Percentiles rank a stretch among this genome's conserved stretches.
phyloP scores from a whole-genome alignment of 2,329 filamentous ascomycete species.

The Ambrosiella xylebori region DNA sequence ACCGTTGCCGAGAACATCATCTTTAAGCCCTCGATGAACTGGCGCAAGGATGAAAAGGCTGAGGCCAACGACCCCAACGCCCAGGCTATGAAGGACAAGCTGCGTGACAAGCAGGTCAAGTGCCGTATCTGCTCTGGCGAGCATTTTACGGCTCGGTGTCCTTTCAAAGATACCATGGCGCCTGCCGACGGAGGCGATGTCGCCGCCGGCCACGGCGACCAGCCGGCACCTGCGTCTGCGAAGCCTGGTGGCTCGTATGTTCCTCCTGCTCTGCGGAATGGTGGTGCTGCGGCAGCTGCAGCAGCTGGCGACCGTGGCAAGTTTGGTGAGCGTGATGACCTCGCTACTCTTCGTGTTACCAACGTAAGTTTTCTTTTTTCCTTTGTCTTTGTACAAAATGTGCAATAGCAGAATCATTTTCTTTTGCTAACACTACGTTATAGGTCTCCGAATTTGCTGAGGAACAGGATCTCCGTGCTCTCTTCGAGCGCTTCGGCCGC shows the following conservation, averaged over 20 bases:
- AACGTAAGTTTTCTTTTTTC: slow-evolving; percentile 49
- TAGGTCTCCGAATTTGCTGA: slow-evolving; percentile 95
- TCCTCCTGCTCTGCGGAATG: slow-evolving; percentile 76
- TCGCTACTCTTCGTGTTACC: slow-evolving; percentile 90
- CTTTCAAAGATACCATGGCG: slow-evolving; percentile 99
- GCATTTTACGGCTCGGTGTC: slow-evolving; percentile 97
- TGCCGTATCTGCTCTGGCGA: slow-evolving; percentile 97
- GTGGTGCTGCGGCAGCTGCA: slow-evolving; percentile 46
- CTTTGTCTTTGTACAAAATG: background rate
- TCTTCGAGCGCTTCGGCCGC: slow-evolving; percentile 94
- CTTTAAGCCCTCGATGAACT: slow-evolving; percentile 84
- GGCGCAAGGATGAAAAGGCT: slow-evolving; percentile 76
- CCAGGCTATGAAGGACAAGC: slow-evolving; percentile 58
- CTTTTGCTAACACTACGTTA: slow-evolving; percentile 10
- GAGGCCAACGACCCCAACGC: slow-evolving; percentile 59
- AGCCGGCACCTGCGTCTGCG: slow-evolving; percentile 40
- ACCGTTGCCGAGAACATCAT: slow-evolving; percentile 95
- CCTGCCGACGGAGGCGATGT: slow-evolving; percentile 53
- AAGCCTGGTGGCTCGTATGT: slow-evolving; percentile 69
- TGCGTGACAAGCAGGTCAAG: slow-evolving; percentile 99
- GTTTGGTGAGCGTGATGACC: slow-evolving; percentile 82
- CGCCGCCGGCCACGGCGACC: slow-evolving; percentile 37
- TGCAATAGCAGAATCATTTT: background rate
- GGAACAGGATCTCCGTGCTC: slow-evolving; percentile 83
- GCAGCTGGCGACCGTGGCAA: slow-evolving; percentile 57